Evolutionary conservation across 1,284 basidiomycete species (phyloP).

Genomic region (Trametes sp.): DNA sequence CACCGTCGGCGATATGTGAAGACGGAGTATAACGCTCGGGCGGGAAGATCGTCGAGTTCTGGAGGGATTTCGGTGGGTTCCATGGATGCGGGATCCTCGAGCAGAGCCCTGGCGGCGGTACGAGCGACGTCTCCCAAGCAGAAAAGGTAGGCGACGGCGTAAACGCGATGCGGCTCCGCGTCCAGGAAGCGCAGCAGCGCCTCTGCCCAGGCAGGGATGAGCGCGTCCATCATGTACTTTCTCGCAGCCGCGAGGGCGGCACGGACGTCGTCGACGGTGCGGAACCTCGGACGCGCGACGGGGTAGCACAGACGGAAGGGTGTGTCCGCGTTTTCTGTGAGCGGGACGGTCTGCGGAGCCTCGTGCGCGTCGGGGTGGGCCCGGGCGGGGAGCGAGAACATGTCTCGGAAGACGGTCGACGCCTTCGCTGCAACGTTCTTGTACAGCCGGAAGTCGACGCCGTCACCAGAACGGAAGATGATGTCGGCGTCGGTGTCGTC

Average conservation of each 20-base stretch:
- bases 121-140: constrained; percentile 11
- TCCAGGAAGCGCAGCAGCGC: constrained; percentile 12
- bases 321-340: constrained; percentile 51
- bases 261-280: background rate
- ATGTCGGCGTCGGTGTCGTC: constrained; percentile 24
- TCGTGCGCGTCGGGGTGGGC: background rate
- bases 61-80: background rate
- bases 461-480: constrained; percentile 24
- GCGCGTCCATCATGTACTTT: constrained; percentile 13
- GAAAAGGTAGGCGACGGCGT: constrained; percentile 22
- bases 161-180: constrained; percentile 20
- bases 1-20: background rate
- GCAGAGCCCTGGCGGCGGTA: constrained; percentile 8
- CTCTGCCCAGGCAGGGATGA: background rate
- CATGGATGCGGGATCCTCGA: constrained; percentile 2
- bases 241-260: background rate
- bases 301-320: constrained; percentile 36
- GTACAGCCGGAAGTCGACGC: constrained; percentile 26
- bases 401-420: constrained; percentile 16
- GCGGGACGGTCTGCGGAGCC: constrained; percentile 3
- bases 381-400: constrained; percentile 5
- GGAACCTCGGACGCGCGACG: background rate
- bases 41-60: constrained; percentile 11
- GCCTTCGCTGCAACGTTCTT: constrained; percentile 24
- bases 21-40: background rate